These are phyloP conservation scores for Ceraceosorus guamensis DNA, from an alignment of 1,284 basidiomycete species.

Conservation along the genomic window DNA sequence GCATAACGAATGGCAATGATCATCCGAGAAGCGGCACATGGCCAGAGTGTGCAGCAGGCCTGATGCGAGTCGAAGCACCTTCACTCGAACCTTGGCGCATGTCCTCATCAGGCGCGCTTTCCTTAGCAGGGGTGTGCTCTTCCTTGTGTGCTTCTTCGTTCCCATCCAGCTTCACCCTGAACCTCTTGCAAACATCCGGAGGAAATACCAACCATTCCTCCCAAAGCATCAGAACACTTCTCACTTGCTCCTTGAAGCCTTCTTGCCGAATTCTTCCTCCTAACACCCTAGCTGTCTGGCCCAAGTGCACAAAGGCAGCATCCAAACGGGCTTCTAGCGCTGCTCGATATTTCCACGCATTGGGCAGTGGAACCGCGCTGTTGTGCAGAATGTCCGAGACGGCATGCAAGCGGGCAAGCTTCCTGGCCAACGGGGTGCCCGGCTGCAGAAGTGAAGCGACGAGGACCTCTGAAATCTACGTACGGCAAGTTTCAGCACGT, in stretches of 20 bases:
- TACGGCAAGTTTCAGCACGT: background rate
- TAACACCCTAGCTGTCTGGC: constrained; percentile 23
- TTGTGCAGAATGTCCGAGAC: constrained; percentile 98
- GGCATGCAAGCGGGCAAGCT: constrained; percentile 85
- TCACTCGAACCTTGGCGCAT: too few relatives aligned
- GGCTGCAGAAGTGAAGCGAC: constrained; percentile 55
- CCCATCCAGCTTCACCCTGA: too few relatives aligned
- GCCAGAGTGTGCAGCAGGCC: too few relatives aligned
- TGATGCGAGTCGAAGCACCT: too few relatives aligned
- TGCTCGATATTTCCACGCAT: constrained; percentile 52
- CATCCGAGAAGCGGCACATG: too few relatives aligned
- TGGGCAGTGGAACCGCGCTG: constrained; percentile 74
- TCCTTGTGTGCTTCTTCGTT: too few relatives aligned
- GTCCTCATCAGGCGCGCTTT: too few relatives aligned
- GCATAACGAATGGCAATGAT: too few relatives aligned
- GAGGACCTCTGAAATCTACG: constrained; percentile 23
- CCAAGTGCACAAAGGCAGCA: constrained; percentile 32
- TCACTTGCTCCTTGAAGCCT: constrained; percentile 67
- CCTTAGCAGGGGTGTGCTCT: too few relatives aligned
- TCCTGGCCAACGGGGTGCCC: constrained; percentile 84
- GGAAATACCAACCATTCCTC: constrained; percentile 72
- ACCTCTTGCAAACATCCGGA: too few relatives aligned
- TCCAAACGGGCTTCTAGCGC: constrained; percentile 23
- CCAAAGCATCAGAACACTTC: constrained; percentile 80
- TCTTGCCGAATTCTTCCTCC: constrained; percentile 33